These are phyloP conservation scores for Stemphylium lycopersici DNA, from an alignment of 2,329 filamentous ascomycete species.

Conservation along the genomic window DNA sequence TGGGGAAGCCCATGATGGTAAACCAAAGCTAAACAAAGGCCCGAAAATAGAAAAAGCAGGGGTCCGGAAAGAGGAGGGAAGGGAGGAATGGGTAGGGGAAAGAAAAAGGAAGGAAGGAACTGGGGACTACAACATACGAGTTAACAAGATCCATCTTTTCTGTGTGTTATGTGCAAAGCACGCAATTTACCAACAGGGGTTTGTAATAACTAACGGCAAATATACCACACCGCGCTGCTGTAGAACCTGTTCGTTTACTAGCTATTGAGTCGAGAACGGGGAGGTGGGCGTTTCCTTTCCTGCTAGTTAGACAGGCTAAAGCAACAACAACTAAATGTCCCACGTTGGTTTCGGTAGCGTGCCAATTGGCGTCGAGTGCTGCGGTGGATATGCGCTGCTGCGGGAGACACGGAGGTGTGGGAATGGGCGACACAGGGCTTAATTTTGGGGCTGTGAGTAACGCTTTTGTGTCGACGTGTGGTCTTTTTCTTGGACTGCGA, in stretches of 20 bases:
- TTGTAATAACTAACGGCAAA: slow-evolving; percentile 18
- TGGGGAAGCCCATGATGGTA: slow-evolving; percentile 30
- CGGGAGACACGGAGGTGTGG: slow-evolving; percentile 23
- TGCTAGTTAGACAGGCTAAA: slow-evolving; percentile 17
- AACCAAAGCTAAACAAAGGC: background rate
- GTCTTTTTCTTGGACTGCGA: slow-evolving; percentile 5
- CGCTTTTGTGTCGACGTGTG: slow-evolving; percentile 43
- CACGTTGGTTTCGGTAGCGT: slow-evolving; percentile 36
- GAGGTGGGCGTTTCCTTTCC: slow-evolving; percentile 13
- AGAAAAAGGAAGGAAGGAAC: slow-evolving; percentile 13
- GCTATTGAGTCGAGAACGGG: background rate
- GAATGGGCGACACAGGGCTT: too few species aligned
- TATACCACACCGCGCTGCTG: slow-evolving; percentile 13
- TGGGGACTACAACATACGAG: slow-evolving; percentile 39
- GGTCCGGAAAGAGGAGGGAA: background rate
- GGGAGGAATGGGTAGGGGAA: background rate
- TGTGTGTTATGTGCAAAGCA: slow-evolving; percentile 17
- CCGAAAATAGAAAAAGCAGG: background rate
- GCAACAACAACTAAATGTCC: slow-evolving; percentile 19
- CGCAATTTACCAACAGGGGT: slow-evolving; percentile 26
- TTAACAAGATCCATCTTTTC: slow-evolving; percentile 51
- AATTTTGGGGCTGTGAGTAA: slow-evolving; percentile 10
- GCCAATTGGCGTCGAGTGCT: slow-evolving; percentile 8
- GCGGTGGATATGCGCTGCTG: background rate
- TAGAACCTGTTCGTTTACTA: background rate